Base-by-base conservation (phyloP, 345 rosid genomes). In the Populus simonii region DNA sequence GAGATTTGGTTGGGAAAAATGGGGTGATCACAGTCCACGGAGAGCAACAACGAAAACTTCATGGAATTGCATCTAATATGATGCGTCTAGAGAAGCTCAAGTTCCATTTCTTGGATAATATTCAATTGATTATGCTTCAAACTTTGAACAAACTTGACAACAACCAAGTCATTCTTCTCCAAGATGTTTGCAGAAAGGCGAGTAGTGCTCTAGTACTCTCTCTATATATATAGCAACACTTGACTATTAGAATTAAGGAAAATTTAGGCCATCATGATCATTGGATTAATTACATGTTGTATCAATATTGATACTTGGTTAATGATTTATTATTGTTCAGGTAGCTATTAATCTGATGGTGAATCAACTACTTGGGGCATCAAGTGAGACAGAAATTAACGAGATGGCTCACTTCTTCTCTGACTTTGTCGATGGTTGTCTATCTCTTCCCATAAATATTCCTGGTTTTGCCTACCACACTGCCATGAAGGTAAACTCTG, bases 141-240 rank as follows among this genome's bases (percentile, higher is more conserved):
- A 88, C 87, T 1, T 55, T 91, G 47, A 79, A 78, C 51, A 73
- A 76, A 10, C 84, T 90, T 76, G 74, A 76, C n/a, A 78, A 87
- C 36, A 79, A 86, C 63, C 91, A 88, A 80, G 85, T 86, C 53
- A 79, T 94, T 31, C 82, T 79, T 43, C 97, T 94, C 53, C 96
- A 92, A 70, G 97, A 94, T 84, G 86, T 90, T 55, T 91, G 98
- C 68, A 91, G 98, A 80, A 91, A 89, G 98, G 97, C 73, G 83
- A 85, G 88, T 7, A 47, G 18, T 16, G 13, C 47, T 43, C 3
- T 16, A 47, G 17, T 15, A 2, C 61, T 55, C 9, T 7, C 10
- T 55, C 22, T 55, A 2, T 20, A 20, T 53, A 4, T 47, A 15
- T 47, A 47, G 12, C 6, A 47, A 47, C 53, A 47, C n/a, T 2